phyloP scores from a whole-genome alignment of 2,329 filamentous ascomycete genomes.

The Sarocladium oryzae region DNA sequence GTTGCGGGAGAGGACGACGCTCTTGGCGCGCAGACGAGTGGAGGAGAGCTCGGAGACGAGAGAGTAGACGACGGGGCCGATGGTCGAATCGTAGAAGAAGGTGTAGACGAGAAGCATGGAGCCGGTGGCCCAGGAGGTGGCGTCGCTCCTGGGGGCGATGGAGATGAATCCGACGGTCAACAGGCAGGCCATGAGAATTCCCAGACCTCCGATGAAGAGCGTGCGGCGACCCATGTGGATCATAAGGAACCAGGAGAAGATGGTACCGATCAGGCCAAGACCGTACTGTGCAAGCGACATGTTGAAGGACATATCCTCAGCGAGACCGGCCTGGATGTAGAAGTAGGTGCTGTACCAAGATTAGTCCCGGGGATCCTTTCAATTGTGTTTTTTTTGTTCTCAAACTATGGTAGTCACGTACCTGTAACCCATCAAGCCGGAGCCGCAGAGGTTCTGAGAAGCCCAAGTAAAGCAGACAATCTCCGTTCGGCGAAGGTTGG shows the following conservation, averaged over 20 bases:
- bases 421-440: constrained; percentile 14
- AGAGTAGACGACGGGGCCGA: constrained; percentile 67
- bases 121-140: constrained; percentile 31
- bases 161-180: constrained; percentile 32
- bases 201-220: constrained; percentile 31
- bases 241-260: constrained; percentile 33
- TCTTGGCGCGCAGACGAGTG: constrained; percentile 39
- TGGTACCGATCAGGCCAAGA: constrained; percentile 30
- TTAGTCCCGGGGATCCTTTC: not conserved
- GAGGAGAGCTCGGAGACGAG: constrained; percentile 55
- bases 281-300: constrained; percentile 30
- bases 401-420: too few species aligned
- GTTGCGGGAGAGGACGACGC: constrained; percentile 37
- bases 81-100: constrained; percentile 33
- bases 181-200: constrained; percentile 26
- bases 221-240: constrained; percentile 30
- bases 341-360: constrained; percentile 13
- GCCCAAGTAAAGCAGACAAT: constrained; percentile 30
- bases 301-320: constrained; percentile 22
- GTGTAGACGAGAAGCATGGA: constrained; percentile 36
- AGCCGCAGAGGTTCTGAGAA: constrained; percentile 28
- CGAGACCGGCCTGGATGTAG: constrained; percentile 22
- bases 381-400: not conserved
- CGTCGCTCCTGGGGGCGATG: constrained; percentile 25
- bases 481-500: constrained; percentile 28